Base-by-base conservation (phyloP, 1,284 basidiomycete species). In the Cryptococcus hybrid region DNA sequence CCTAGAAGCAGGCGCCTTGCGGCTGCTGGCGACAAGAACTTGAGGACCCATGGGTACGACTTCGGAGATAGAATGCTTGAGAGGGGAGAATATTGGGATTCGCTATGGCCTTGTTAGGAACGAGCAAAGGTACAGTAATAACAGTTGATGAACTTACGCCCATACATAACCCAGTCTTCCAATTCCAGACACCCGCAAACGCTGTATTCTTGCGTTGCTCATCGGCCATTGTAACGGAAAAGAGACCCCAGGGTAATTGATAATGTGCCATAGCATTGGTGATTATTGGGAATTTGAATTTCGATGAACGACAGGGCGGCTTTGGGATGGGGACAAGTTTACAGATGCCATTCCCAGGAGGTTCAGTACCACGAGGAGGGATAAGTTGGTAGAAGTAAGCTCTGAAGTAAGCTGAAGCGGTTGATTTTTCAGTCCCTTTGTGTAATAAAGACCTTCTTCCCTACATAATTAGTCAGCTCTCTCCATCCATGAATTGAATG, bases 111-210 rank as follows among this genome's bases (percentile, higher is more conserved):
- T 24, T 24, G 3, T 24, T 24, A 24, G 24, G 24, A 24, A 24
- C 24, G 24, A 3, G 24, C 24, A 24, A 24, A 24, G 24, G 24
- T 24, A 24, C 3, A 24, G 24, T 24, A 3, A 1, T 24, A 24
- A 24, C 24, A 24, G 24, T 3, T 24, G 24, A 24, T 24, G 24
- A 24, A 54, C 53, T 54, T 38, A 54, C 53, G 5, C 53, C 53
- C 15, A 54, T 5, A 6, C 36, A 54, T 13, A 47, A 44, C 38
- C 53, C 53, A 34, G 24, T 54, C 37, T 54, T 54, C 53, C 53
- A 54, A 47, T 54, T 39, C 53, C 53, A 54, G n/a, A 54, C 15
- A 5, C 45, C 53, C 46, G 39, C 7, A 15, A 47, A 54, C 43
- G 24, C 43, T 7, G 43, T 44, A 13, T n/a, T 44, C 7, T 44